Evolutionary conservation across 2,329 filamentous ascomycete species (phyloP).

Genomic region (Calonectria honghensis): DNA sequence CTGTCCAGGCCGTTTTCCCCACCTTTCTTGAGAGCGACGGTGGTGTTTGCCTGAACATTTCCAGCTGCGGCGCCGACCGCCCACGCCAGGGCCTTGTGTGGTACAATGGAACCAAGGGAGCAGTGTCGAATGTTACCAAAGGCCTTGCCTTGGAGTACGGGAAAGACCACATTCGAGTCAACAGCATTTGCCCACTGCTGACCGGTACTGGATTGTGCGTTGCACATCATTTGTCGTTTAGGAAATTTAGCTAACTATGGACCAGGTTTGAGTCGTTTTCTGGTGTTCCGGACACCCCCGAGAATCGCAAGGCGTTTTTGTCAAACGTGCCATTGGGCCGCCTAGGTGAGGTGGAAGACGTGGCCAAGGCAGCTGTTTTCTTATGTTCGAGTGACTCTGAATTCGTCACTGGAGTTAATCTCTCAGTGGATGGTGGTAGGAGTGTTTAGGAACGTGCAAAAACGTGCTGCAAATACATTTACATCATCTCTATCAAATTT

Average conservation of each 20-base stretch:
- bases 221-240: accelerated
- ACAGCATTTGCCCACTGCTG: slow-evolving; percentile 14
- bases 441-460: not conserved
- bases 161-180: slow-evolving; percentile 2
- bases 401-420: slow-evolving; percentile 9
- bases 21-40: not conserved
- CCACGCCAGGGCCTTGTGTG: slow-evolving; percentile 13
- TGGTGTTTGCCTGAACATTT: slow-evolving; percentile 9
- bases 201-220: slow-evolving; percentile 5
- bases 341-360: not conserved
- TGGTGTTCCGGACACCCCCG: slow-evolving; percentile 12
- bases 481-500: not conserved
- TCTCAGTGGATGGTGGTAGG: slow-evolving; percentile 7
- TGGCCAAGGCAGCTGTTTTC: slow-evolving; percentile 11
- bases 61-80: slow-evolving; percentile 15
- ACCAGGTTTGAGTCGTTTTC: slow-evolving; percentile 7
- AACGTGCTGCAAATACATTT: not conserved
- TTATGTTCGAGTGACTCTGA: slow-evolving; percentile 3
- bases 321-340: slow-evolving; percentile 14
- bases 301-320: slow-evolving; percentile 11
- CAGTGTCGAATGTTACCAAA: slow-evolving; percentile 9
- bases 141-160: slow-evolving; percentile 14
- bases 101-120: slow-evolving; percentile 22
- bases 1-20: slow-evolving; percentile 10
- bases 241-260: not conserved